Percentiles rank a stretch among this genome's conserved stretches.
Evolutionary conservation across 1,284 basidiomycete species (phyloP).

Genomic region (Bondarzewia mesenterica): DNA sequence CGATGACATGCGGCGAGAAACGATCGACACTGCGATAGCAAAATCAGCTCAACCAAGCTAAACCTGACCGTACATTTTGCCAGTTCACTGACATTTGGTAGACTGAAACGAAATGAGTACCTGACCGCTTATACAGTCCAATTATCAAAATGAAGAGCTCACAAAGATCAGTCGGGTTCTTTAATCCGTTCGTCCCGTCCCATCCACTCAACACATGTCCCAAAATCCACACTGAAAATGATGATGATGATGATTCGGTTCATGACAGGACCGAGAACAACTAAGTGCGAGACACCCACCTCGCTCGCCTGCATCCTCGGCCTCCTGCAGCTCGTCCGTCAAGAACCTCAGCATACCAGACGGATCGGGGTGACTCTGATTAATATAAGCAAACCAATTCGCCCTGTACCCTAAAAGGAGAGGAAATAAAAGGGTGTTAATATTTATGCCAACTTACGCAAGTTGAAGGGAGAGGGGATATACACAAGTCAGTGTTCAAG

Average conservation of each 20-base stretch:
- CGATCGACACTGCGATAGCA: constrained; percentile 57
- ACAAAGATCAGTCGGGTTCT: constrained; percentile 63
- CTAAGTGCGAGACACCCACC: constrained; percentile 28
- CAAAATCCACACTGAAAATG: constrained; percentile 60
- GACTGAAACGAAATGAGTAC: constrained; percentile 29
- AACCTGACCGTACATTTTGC: background rate
- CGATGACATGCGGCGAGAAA: constrained; percentile 71
- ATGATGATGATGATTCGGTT: too few species aligned
- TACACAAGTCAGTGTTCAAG: constrained; percentile 72
- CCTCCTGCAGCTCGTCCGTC: constrained; percentile 74
- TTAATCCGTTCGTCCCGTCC: constrained; percentile 59
- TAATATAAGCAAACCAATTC: constrained; percentile 75
- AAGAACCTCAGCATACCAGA: constrained; percentile 74
- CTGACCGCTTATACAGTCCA: background rate
- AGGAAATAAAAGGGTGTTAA: background rate
- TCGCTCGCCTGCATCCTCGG: constrained; percentile 63
- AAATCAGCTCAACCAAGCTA: constrained; percentile 8
- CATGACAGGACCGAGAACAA: background rate
- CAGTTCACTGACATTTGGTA: constrained; percentile 55
- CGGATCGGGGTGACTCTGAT: constrained; percentile 60
- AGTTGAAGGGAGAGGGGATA: constrained; percentile 17
- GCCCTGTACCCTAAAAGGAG: constrained; percentile 39
- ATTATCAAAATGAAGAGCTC: constrained; percentile 21
- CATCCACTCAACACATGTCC: constrained; percentile 75
- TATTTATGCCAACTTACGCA: constrained; percentile 12